Base-by-base conservation (phyloP, 2,329 filamentous ascomycete species). In the Onygenales sp. region DNA sequence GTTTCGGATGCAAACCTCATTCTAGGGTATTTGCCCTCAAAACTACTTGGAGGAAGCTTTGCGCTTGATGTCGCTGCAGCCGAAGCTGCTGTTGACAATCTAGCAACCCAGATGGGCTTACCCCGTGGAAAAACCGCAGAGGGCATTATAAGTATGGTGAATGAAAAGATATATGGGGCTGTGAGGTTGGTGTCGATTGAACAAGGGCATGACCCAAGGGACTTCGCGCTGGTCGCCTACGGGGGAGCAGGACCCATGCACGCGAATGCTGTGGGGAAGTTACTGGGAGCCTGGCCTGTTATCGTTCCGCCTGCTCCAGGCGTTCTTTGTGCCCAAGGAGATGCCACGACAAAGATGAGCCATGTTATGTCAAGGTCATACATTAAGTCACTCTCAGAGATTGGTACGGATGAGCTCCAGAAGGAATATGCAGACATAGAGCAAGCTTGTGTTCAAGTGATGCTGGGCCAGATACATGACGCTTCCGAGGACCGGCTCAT, bases 231-330 rank as follows among this genome's bases (percentile, higher is more conserved):
- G 3, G 75, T 78, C 5, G 75, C 73, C 1, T 77, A 78, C 55
- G 76, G 76, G 33, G 76, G 76, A 50, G 76, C 75, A 21, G 76
- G 76, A 0, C 76, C 76, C 14, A 64, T 78, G n/a, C 75, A 78
- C 56, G 75, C 72, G 3, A 78, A 78, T 50, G 72, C 74, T 3
- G 66, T 78, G 1, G 76, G 75, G 21, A 70, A 76, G 57, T 67
- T 78, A 1, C 67, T 78, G 5, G 73, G 74, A 0, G 72, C 75
- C 2, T 78, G 73, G 72, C 75, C 75, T 4, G 74, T 78, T n/a
- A 77, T 78, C n/a, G 65, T 78, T 2, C 76, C 76, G 9, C 76
- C 43, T 9, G 43, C 43, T 46, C 43, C 76, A 4, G 76, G 75
- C 21, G 73, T 75, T 8, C 63, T 78, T 0, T 78, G 75, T 55